Evolutionary conservation across 1,284 basidiomycete genomes (phyloP).

Genomic region (Ceratobasidium papillatum): DNA sequence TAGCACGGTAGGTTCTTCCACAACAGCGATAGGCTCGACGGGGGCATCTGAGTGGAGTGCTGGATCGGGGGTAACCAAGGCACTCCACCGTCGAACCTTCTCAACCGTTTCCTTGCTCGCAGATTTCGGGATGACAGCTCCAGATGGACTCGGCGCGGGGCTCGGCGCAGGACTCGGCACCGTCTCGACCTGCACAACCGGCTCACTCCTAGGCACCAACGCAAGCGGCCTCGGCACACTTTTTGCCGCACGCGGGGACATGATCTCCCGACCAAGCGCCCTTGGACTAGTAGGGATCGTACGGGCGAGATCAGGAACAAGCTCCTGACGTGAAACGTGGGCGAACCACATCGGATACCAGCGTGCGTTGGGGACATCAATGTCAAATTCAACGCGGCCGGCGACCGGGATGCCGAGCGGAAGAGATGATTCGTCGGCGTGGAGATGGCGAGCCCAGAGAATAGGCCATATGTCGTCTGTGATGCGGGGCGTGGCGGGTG

Average conservation of each 20-base stretch:
- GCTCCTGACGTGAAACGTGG: constrained; percentile 33
- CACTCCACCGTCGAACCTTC: constrained; percentile 32
- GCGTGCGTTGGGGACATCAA: constrained; percentile 71
- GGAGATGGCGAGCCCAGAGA: constrained; percentile 65
- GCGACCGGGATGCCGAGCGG: constrained; percentile 63
- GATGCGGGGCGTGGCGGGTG: constrained; percentile 67
- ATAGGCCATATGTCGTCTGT: constrained; percentile 79
- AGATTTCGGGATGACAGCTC: constrained; percentile 60
- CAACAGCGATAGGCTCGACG: constrained; percentile 46
- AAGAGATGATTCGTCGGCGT: constrained; percentile 54
- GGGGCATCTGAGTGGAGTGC: constrained; percentile 43
- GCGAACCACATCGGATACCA: constrained; percentile 76
- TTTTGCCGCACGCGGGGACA: constrained; percentile 46
- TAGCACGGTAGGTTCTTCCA: constrained; percentile 47
- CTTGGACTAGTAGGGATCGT: constrained; percentile 51
- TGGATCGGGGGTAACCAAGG: constrained; percentile 45
- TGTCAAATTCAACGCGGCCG: constrained; percentile 80
- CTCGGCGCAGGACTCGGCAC: constrained; percentile 6
- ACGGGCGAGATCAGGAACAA: constrained; percentile 35
- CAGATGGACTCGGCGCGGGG: not conserved
- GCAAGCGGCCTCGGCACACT: constrained; percentile 41
- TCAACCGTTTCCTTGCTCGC: constrained; percentile 41
- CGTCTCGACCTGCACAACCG: constrained; percentile 1
- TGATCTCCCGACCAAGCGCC: constrained; percentile 55
- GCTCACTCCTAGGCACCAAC: constrained; percentile 28